These are phyloP conservation scores for Fusarium brachygibbosum DNA, from an alignment of 2,329 filamentous ascomycete genomes.

Conservation along the genomic window DNA sequence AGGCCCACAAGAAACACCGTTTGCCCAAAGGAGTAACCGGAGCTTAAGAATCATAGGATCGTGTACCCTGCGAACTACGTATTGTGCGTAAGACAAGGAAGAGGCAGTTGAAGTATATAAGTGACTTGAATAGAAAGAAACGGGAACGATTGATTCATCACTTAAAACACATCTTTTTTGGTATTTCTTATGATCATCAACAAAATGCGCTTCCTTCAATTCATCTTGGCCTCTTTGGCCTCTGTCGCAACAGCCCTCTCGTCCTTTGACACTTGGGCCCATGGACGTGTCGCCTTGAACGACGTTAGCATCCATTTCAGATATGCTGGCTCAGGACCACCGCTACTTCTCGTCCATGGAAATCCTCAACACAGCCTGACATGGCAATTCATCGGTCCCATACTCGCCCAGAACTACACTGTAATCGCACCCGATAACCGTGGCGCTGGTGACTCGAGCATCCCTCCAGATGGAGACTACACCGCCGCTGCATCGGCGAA, in stretches of 20 bases:
- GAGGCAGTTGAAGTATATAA: slow-evolving; percentile 1
- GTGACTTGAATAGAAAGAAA: rapidly evolving
- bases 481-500: slow-evolving; percentile 56
- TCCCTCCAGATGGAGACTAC: slow-evolving; percentile 57
- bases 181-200: neutral
- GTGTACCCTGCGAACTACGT: neutral
- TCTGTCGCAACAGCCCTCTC: slow-evolving; percentile 4
- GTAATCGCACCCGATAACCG: slow-evolving; percentile 60
- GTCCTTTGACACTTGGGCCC: slow-evolving; percentile 57
- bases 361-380: slow-evolving; percentile 57
- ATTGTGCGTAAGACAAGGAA: neutral
- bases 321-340: slow-evolving; percentile 57
- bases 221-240: slow-evolving; percentile 13
- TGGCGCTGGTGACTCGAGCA: slow-evolving; percentile 57
- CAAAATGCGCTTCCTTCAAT: slow-evolving; percentile 8
- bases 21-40: slow-evolving; percentile 26
- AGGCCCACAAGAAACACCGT: neutral
- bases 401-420: slow-evolving; percentile 56
- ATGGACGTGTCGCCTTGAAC: slow-evolving; percentile 53
- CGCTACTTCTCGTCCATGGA: slow-evolving; percentile 58
- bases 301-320: slow-evolving; percentile 60
- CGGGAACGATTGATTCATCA: rapidly evolving
- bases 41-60: slow-evolving; percentile 6
- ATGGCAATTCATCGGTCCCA: slow-evolving; percentile 39
- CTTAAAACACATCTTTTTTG: neutral